Evolutionary conservation across 164 flowering plant species (phyloP).

Genomic region (Malania oleifera): DNA sequence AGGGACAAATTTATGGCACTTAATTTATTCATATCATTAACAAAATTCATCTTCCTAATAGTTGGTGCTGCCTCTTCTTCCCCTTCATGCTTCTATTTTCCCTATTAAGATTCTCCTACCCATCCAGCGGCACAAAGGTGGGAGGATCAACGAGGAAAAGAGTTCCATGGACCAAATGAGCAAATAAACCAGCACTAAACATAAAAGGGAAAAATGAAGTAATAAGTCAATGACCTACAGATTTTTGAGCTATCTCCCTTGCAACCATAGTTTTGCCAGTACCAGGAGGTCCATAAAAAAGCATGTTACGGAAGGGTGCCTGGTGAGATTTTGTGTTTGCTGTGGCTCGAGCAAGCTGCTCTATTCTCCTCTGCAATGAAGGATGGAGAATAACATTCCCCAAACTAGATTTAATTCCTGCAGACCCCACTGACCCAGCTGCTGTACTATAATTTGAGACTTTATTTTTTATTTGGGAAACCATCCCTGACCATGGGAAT

Average conservation of each 20-base stretch:
- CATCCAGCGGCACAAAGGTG: too few species aligned
- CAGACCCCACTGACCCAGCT: constrained; percentile 26
- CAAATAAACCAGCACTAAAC: background rate
- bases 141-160: too few species aligned
- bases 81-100: too few species aligned
- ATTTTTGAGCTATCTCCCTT: constrained; percentile 85
- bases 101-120: too few species aligned
- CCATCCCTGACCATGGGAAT: constrained; percentile 62
- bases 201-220: background rate
- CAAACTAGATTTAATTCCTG: constrained; percentile 32
- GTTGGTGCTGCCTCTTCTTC: too few species aligned
- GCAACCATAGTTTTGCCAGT: constrained; percentile 99
- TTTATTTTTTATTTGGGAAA: constrained; percentile 40
- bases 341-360: constrained; percentile 92
- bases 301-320: constrained; percentile 98
- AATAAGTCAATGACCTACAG: constrained; percentile 40
- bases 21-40: too few species aligned
- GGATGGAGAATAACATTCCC: constrained; percentile 77
- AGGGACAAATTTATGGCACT: too few species aligned
- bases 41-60: too few species aligned
- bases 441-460: constrained; percentile 26
- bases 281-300: constrained; percentile 98
- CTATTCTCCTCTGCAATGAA: constrained; percentile 76
- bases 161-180: background rate
- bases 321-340: constrained; percentile 82